Conservation (phyloP, 208 protist species). For the Phytomonas serpens region DNA sequence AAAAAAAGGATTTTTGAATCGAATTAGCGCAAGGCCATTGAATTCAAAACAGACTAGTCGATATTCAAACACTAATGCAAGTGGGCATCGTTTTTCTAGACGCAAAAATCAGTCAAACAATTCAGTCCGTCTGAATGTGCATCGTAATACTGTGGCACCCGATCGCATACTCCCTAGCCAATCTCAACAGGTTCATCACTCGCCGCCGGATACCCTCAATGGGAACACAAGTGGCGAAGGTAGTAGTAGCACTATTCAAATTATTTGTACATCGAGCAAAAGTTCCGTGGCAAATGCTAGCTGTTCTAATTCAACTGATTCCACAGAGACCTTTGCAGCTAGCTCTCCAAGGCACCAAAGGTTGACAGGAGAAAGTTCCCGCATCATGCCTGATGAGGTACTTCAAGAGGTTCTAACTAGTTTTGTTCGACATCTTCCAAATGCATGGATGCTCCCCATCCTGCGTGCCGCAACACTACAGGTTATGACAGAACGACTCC, state of each 20-base stretch:
- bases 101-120: neutral
- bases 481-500: conserved; percentile 36
- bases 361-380: neutral
- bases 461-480: conserved; percentile 56
- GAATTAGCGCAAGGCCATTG: neutral
- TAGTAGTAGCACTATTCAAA: neutral
- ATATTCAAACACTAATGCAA: neutral
- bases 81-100: neutral
- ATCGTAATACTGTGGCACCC: neutral
- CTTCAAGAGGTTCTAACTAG: conserved; percentile 16
- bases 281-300: neutral
- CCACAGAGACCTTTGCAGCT: neutral
- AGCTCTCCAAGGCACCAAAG: conserved; percentile 3
- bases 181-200: neutral
- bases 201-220: neutral
- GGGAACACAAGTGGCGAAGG: neutral
- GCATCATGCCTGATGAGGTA: neutral
- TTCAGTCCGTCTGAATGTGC: neutral
- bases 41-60: neutral
- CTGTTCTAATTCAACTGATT: neutral
- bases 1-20: neutral
- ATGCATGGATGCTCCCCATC: conserved; percentile 22
- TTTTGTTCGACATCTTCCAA: conserved; percentile 36
- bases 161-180: neutral
- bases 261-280: neutral